Evolutionary conservation across 805 yeast species (phyloP), one percentile per base, ranked within the genome.

Genomic region (Metschnikowia kunwiensis): DNA sequence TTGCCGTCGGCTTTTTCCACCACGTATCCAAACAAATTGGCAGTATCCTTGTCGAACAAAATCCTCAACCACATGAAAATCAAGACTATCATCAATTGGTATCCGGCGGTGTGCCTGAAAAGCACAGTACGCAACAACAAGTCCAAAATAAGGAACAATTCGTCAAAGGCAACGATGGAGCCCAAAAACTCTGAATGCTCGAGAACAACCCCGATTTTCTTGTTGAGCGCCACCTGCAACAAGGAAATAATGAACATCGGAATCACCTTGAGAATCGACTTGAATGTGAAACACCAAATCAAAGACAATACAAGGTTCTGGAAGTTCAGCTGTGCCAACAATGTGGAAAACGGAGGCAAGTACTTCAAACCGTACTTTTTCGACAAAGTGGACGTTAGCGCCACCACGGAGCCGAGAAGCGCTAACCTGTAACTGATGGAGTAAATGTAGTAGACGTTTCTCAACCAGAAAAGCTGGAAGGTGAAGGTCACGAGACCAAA

Each of bases 301-400:
- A 55, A 18, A 0, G 80, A 74, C 37, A 83, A 58, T 3, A 75
- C 43, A 36, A 79, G 61, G 52, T 75, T 77, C 59, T 86, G 96
- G 67, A 83, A 83, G 55, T 85, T 84, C 47, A 78, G 86, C 16
- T 86, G 76, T 7, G 88, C 79, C 36, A 86, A 53, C 54, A 88
- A 63, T 4, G 80, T 76, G 38, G 74, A 72, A 53, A 78, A 70
- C 5, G 80, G 70, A 5, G 95, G 94, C 43, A 63, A 55, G 34
- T 72, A 67, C 19, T 68, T 63, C 13, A 77, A 64, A 16, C 80
- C 80, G 62, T 79, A 80, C 46, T 77, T 77, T 30, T 81, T 80
- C 21, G 72, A 50, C 34, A 77, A 63, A 1, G 86, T 71, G 27
- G 79, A 62, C 1, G 70, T 43, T 49, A 78, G 72, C 4, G 88